Conservation (phyloP, 768 basidiomycete genomes). For the Collybiopsis confluens region DNA sequence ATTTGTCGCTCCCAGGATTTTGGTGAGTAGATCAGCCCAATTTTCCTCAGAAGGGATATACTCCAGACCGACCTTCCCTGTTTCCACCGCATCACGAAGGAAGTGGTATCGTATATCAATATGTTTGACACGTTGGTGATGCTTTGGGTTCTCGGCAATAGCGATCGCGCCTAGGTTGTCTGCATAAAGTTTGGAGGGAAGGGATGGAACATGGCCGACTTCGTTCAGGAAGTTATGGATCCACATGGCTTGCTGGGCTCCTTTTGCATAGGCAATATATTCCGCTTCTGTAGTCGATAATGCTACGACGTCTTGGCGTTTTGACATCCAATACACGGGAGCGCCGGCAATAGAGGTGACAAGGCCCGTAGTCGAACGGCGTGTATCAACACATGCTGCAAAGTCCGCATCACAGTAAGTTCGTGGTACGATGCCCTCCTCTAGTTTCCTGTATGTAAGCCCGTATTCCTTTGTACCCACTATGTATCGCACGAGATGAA, state of each 20-base stretch:
- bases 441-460: not conserved
- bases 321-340: not conserved
- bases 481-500: slow-evolving; percentile 3
- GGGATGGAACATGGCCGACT: not conserved
- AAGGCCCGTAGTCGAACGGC: not conserved
- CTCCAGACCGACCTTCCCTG: not conserved
- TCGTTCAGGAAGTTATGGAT: not conserved
- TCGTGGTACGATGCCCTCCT: not conserved
- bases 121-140: slow-evolving; percentile 29
- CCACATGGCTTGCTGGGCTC: not conserved
- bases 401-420: not conserved
- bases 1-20: not conserved
- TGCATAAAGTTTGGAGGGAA: not conserved
- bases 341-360: not conserved
- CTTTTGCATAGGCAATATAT: not conserved
- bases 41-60: slow-evolving; percentile 18
- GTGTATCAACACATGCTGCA: not conserved
- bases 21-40: slow-evolving; percentile 25
- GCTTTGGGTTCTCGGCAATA: slow-evolving; percentile 17
- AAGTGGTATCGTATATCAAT: slow-evolving; percentile 30
- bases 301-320: not conserved
- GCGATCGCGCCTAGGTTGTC: slow-evolving; percentile 25
- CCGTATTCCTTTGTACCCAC: not conserved
- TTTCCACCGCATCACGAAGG: slow-evolving; percentile 20
- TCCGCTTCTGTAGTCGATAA: not conserved